phyloP scores from a whole-genome alignment of 495 filamentous ascomycete genomes.

The Aspergillus indologenus region DNA sequence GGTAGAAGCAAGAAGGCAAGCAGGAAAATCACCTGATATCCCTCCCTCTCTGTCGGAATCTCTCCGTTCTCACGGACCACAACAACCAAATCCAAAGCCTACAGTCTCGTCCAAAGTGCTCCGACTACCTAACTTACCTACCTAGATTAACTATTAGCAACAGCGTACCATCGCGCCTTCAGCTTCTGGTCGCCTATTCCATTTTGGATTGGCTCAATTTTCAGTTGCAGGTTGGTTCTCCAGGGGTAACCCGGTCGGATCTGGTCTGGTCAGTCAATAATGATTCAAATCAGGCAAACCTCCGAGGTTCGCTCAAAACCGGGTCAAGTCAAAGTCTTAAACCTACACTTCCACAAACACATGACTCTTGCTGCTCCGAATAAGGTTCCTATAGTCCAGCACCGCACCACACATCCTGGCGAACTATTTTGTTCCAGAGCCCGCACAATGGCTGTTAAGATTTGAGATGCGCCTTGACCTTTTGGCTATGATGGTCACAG shows the following conservation, averaged over 20 bases:
- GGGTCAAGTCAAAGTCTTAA: slow-evolving; percentile 4
- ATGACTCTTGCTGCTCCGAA: not conserved
- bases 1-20: not conserved
- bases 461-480: not conserved
- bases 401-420: slow-evolving; percentile 3
- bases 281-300: slow-evolving; percentile 3
- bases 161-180: not conserved
- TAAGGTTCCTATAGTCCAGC: slow-evolving; percentile 3
- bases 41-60: not conserved
- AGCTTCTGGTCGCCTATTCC: not conserved
- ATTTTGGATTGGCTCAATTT: not conserved
- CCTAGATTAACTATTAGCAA: not conserved
- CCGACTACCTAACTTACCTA: no score
- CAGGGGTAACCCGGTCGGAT: not conserved
- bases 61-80: not conserved
- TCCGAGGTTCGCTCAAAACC: slow-evolving; percentile 6
- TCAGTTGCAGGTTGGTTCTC: not conserved
- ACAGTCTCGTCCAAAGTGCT: no score
- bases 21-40: not conserved
- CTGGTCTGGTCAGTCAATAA: slow-evolving; percentile 1
- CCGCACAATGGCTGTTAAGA: not conserved
- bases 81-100: not conserved
- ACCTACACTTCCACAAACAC: not conserved
- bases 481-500: not conserved
- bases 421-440: slow-evolving; percentile 5